A percentile compares a stretch with the other conserved stretches of the same genome.
Conservation (phyloP, 140 eudicot species). For the Flaveria floridana region DNA sequence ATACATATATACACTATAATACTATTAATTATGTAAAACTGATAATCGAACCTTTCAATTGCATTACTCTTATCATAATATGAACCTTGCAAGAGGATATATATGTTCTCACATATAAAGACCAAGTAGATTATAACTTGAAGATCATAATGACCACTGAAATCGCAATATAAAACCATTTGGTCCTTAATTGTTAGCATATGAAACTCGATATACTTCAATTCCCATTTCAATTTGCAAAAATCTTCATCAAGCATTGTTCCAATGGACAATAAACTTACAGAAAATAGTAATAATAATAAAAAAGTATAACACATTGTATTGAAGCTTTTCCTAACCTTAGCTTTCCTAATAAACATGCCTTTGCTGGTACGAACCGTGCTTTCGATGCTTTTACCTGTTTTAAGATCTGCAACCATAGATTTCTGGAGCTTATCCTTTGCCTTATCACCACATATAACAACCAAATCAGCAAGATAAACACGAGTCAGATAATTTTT, state of each 20-base stretch:
- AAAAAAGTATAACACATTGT: background rate
- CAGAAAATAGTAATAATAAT: background rate
- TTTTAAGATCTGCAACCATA: constrained; percentile 69
- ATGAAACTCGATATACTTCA: background rate
- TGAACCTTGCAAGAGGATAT: background rate
- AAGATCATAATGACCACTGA: background rate
- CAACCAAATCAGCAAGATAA: too few relatives aligned
- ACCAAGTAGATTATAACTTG: background rate
- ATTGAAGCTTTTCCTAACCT: constrained; percentile 45
- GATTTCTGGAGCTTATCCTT: constrained; percentile 74
- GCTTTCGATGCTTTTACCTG: constrained; percentile 76
- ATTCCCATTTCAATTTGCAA: background rate
- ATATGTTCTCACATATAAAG: background rate
- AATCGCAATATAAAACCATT: background rate
- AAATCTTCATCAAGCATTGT: background rate
- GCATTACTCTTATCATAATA: background rate
- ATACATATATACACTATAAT: background rate
- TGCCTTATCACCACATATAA: constrained; percentile 45
- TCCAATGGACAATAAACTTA: background rate
- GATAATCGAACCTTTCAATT: background rate
- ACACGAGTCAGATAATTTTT: too few relatives aligned
- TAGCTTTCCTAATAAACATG: constrained; percentile 69
- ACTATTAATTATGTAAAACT: background rate
- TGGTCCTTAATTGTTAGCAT: background rate
- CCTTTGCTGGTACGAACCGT: constrained; percentile 88